phyloP scores from a whole-genome alignment of 2,329 filamentous ascomycete species.

The Fusarium torulosum region DNA sequence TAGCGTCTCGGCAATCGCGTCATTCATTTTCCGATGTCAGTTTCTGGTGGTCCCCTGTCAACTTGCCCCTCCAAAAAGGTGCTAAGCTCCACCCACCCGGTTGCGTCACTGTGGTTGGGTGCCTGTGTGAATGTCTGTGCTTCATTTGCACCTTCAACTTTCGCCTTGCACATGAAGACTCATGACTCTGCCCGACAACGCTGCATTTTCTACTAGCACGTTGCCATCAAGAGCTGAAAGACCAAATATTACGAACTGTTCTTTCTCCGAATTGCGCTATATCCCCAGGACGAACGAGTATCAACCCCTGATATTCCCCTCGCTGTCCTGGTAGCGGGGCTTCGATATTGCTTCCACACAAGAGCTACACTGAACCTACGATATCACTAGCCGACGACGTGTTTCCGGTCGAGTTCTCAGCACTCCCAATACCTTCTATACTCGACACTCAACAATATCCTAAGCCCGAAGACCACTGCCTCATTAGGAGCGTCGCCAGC shows the following conservation, averaged over 20 bases:
- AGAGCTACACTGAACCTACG: conserved; percentile 39
- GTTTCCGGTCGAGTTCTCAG: background rate
- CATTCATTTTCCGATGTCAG: conserved; percentile 44
- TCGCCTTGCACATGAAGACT: conserved; percentile 18
- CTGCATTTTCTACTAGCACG: conserved; percentile 1
- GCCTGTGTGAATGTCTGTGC: conserved; percentile 47
- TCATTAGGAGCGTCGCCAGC: conserved; percentile 25
- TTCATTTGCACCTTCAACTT: conserved; percentile 42
- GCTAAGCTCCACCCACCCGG: conserved; percentile 30
- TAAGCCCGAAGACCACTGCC: background rate
- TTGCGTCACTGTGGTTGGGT: conserved; percentile 53
- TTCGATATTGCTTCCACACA: conserved; percentile 26
- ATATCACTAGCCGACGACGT: conserved; percentile 9
- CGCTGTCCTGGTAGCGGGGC: conserved; percentile 40
- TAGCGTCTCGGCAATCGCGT: conserved; percentile 27
- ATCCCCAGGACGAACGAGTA: background rate
- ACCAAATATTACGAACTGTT: background rate
- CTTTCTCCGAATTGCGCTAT: background rate
- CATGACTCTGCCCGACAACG: conserved; percentile 2
- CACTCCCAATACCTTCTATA: background rate
- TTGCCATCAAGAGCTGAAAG: conserved; percentile 8
- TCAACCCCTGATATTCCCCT: conserved; percentile 11
- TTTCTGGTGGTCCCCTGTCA: conserved; percentile 12
- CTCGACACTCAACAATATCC: background rate
- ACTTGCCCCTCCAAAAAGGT: conserved; percentile 32